Percentiles rank a stretch among this genome's conserved stretches.
phyloP scores from a whole-genome alignment of 495 filamentous ascomycete species.

The Delitschia confertaspora region DNA sequence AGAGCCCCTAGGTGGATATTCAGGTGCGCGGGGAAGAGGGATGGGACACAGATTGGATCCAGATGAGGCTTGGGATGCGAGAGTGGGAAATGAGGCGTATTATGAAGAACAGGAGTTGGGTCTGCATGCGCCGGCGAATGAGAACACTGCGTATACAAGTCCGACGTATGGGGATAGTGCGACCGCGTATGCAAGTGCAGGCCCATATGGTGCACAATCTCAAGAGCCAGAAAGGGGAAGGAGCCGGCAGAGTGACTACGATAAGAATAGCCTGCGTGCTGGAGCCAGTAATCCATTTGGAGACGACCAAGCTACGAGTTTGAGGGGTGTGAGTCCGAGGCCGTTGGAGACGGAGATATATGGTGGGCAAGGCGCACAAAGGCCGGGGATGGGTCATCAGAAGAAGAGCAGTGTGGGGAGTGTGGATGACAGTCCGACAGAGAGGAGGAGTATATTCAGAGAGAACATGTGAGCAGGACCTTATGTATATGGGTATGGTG shows the following conservation, averaged over 20 bases:
- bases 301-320: conserved; percentile 32
- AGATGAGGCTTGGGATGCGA: conserved; percentile 64
- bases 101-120: conserved; percentile 58
- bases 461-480: conserved; percentile 38
- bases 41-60: conserved; percentile 48
- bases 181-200: conserved; percentile 28
- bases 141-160: conserved; percentile 29
- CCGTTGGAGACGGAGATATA: conserved; percentile 30
- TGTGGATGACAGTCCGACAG: conserved; percentile 39
- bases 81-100: conserved; percentile 55
- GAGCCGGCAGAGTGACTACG: conserved; percentile 32
- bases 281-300: conserved; percentile 34
- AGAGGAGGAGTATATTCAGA: conserved; percentile 48
- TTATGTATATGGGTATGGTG: neutral
- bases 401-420: conserved; percentile 32
- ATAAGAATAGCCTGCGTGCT: conserved; percentile 27
- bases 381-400: conserved; percentile 19
- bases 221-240: conserved; percentile 28
- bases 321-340: conserved; percentile 36
- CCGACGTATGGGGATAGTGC: conserved; percentile 22
- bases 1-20: conserved; percentile 36
- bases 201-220: neutral
- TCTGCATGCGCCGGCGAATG: conserved; percentile 31
- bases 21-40: conserved; percentile 23
- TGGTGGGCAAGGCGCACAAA: conserved; percentile 12